Evolutionary conservation across 2,329 filamentous ascomycete genomes (phyloP), one percentile per base, ranked within the genome.

Genomic region (Exophiala xenobiotica): DNA sequence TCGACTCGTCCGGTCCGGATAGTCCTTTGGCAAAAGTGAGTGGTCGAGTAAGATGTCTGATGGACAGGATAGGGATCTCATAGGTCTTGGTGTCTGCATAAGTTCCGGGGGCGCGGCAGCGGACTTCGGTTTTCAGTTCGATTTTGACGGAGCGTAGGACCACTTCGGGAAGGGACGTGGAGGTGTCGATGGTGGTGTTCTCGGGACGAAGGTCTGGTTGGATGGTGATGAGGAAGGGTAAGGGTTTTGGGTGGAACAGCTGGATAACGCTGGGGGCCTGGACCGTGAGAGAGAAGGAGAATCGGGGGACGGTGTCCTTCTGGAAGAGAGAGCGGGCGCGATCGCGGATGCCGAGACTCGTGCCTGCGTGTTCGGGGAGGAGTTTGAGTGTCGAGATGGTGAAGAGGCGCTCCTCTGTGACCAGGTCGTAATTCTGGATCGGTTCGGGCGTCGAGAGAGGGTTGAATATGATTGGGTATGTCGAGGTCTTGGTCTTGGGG

Each of bases 301-400:
- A 60, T 6, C 26, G 37, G 9, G 58, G 58, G 22, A 60, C 44
- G 20, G 47, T 50, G 41, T 54, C 51, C 8, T 48, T 49, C 22
- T 57, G 54, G 35, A 60, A 60, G 22, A 60, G 35, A 12, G 56
- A 56, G 6, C 53, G 54, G 23, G 58, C 56, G 23, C 49, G 51
- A 26, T 60, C 56, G 5, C 50, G 51, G 29, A 60, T 20, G 4
- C 53, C 35, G 11, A 55, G 47, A 11, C 37, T 43, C 7, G 54
- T 54, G 1, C 49, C 52, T 9, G 41, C 48, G 44, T 60, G 45
- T 42, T 58, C 51, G 7, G 51, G 47, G 4, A 56, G 41, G 11
- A 60, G 49, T 41, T 55, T 60, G 12, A 58, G 41, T 4, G 55
- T 51, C 27, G 49, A 51, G 27, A 60, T 49, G 20, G 58, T 58